Evolutionary conservation across 192 early-diverging fungal species (phyloP), one percentile per base, ranked within the genome.

Genomic region (Linnemannia zychae): DNA sequence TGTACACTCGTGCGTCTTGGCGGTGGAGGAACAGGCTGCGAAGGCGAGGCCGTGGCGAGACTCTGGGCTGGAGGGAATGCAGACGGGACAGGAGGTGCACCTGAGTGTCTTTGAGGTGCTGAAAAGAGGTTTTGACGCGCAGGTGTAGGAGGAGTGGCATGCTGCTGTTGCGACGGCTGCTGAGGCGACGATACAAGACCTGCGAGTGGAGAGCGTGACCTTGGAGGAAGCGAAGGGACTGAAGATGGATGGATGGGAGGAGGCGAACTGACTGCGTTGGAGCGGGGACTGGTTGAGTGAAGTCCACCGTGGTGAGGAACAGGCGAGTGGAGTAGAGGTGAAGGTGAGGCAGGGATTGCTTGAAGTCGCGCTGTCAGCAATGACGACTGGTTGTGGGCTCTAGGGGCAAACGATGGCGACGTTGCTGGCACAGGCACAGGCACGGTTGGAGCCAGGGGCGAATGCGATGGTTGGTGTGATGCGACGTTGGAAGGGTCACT

Each of bases 121-220:
- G 76, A 73, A 67, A 73, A 74, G 34, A 66, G 4, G 53, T 57
- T 74, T 52, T 84, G 81, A 13, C 81, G 81, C 2, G 67, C 31
- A 1, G 77, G 66, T 11, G 68, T 79, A 22, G 77, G 76, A 47
- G 76, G 66, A 17, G 67, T 33, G 12, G 57, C 28, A 31, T 80
- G 22, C 31, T 72, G 24, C 48, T 77, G 57, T 46, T 72, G 72
- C 24, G 57, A 2, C 12, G 78, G 34, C 46, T 68, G 66, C 60
- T 74, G 86, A 17, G 67, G 52, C 7, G 86, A 65, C 18, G 80
- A 34, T n/a, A 76, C 53, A 40, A 40, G 74, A n/a, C 74, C 49
- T n/a, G 71, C 78, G 20, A 80, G 48, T 31, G 86, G 86, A 7
- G 86, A 82, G 57, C 86, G 76, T 22, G 86, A 74, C 65, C 86